Percentiles rank a stretch among this genome's conserved stretches.
phyloP scores from a whole-genome alignment of 371 early-diverging fungal species.

The Syncephalastrum monosporum region DNA sequence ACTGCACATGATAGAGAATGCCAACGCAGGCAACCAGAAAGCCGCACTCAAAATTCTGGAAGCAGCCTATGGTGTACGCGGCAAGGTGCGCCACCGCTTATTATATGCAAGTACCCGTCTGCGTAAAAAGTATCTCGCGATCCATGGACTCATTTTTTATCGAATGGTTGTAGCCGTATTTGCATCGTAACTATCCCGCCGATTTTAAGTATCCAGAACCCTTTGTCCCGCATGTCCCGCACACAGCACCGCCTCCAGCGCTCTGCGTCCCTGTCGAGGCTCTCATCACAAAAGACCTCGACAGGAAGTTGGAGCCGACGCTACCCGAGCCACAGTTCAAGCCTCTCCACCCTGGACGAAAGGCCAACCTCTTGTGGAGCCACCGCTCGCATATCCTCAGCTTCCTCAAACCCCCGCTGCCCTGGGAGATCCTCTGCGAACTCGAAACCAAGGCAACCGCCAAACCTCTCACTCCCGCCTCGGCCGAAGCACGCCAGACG shows the following conservation, averaged over 20 bases:
- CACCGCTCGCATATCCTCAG: conserved; percentile 33
- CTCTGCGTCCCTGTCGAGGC: conserved; percentile 28
- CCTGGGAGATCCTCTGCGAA: conserved; percentile 39
- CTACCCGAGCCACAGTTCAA: conserved; percentile 39
- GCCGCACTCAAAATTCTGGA: conserved; percentile 32
- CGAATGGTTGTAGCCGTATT: conserved; percentile 24
- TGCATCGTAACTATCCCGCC: conserved; percentile 19
- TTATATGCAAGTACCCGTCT: conserved; percentile 23
- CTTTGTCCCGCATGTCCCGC: conserved; percentile 35
- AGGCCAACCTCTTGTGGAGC: conserved; percentile 45
- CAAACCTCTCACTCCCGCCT: conserved; percentile 8
- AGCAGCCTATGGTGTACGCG: conserved; percentile 41
- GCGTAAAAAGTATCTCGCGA: too few species aligned
- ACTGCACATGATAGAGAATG: conserved; percentile 32
- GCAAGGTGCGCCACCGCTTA: conserved; percentile 29
- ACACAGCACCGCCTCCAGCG: conserved; percentile 44
- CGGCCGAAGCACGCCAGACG: not conserved
- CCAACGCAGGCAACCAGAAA: conserved; percentile 32
- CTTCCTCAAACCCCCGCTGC: conserved; percentile 27
- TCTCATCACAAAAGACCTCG: conserved; percentile 17
- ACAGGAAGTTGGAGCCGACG: conserved; percentile 28
- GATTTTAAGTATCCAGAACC: conserved; percentile 24
- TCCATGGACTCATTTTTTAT: too few species aligned
- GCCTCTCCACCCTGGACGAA: conserved; percentile 41
- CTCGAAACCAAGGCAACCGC: conserved; percentile 37